Base-by-base conservation (phyloP, 176 grass and related monocot genomes). In the Bonia amplexicaulis region DNA sequence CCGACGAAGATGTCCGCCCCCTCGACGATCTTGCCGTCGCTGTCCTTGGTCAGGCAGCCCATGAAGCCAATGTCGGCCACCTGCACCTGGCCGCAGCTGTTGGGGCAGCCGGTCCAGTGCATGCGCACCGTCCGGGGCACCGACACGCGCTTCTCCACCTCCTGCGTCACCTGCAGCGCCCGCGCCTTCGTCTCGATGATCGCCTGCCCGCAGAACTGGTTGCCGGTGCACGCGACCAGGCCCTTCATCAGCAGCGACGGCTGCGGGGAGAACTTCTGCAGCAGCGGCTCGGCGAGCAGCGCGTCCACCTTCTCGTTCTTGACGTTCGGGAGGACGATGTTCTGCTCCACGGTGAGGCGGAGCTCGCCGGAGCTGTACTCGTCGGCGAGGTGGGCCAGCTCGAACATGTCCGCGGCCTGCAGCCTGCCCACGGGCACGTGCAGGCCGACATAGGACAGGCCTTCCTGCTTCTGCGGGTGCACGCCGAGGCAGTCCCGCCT, bases 51-150 rank as follows among this genome's bases (percentile, higher is more conserved):
- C 47, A 98, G 90, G 68, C 93, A 93, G 0, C 93, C 96, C 96
- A 98, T 95, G 85, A 98, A 98, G 0, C 96, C 96, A 58, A 98
- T 95, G 74, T 98, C 96, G 0, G 96, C 96, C 26, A 98, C 96
- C 87, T 98, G 96, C 79, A 98, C 96, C 88, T 95, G 96, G n/a
- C 48, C 96, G 64, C 96, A 98, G 71, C 80, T 95, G 86, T 98
- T 98, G 15, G 93, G 93, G 73, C 96, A 98, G 0, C 96, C 96
- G 0, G 91, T 95, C 93, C 89, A 98, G 76, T 98, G 93, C 93
- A 95, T 93, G 57, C 93, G 85, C 80, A 98, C 89, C 0, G 93
- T 35, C 39, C 69, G 80, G 0, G 82, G 84, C 48, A 98, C 82
- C 12, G 91, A 77, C 63, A 98, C 91, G 51, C 80, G 76, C 80